A percentile compares a stretch with the other conserved stretches of the same genome.
These are phyloP conservation scores for Zostera marina DNA, from an alignment of 116 monocot species.

Conservation along the genomic window DNA sequence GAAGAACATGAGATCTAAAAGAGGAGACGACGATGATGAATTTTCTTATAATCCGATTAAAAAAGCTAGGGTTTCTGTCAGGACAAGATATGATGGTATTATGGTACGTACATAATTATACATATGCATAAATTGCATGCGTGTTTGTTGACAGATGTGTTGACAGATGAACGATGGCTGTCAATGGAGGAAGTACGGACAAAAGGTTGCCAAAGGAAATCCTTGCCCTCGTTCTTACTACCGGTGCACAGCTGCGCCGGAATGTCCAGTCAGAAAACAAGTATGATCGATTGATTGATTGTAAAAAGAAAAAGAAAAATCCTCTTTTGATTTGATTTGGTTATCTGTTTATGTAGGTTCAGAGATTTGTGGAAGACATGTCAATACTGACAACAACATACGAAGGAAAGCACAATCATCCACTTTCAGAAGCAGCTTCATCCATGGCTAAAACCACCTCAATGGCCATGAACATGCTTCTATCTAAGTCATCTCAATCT, in stretches of 20 bases:
- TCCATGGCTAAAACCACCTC: constrained; percentile 68
- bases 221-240: constrained; percentile 97
- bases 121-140: too few relatives aligned
- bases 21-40: constrained; percentile 16
- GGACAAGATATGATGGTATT: constrained; percentile 64
- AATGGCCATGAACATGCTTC: constrained; percentile 52
- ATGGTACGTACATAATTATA: constrained; percentile 27
- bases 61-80: constrained; percentile 81
- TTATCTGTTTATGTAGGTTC: too few relatives aligned
- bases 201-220: constrained; percentile 85
- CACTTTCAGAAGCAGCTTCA: constrained; percentile 41
- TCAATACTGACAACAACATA: constrained; percentile 74
- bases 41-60: constrained; percentile 38
- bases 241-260: constrained; percentile 71
- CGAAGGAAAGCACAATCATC: constrained; percentile 80
- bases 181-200: constrained; percentile 97
- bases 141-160: too few relatives aligned
- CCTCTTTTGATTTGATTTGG: neutral
- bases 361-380: constrained; percentile 58
- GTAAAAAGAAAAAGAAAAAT: neutral
- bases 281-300: too few relatives aligned
- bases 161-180: constrained; percentile 92
- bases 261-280: constrained; percentile 74
- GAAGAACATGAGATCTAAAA: neutral
- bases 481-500: constrained; percentile 27